A percentile compares a stretch with the other conserved stretches of the same genome.
phyloP scores from a whole-genome alignment of 2,329 filamentous ascomycete species.

The Colletotrichum tropicale region DNA sequence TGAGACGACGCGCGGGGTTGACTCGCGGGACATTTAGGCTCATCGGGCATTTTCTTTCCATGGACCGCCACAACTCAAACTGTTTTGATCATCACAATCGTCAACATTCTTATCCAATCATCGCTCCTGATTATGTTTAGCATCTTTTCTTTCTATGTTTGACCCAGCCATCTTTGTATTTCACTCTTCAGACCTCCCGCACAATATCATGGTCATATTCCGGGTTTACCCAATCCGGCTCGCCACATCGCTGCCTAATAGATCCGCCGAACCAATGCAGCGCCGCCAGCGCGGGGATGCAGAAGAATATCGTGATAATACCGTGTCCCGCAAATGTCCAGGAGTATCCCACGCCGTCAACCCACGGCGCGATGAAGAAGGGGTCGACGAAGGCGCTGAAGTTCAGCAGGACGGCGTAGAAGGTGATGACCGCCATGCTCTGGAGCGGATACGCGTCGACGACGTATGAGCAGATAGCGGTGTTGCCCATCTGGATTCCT shows the following conservation, averaged over 20 bases:
- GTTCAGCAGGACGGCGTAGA: slow-evolving; percentile 59
- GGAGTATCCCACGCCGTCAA: slow-evolving; percentile 47
- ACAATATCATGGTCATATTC: slow-evolving; percentile 33
- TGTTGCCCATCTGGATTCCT: slow-evolving; percentile 63
- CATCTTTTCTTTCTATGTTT: neutral
- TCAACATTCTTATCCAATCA: rapidly evolving
- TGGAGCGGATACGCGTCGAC: slow-evolving; percentile 61
- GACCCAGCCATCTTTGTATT: neutral
- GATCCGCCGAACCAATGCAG: slow-evolving; percentile 44
- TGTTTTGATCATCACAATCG: neutral
- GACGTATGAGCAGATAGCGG: slow-evolving; percentile 54
- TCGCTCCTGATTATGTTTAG: neutral
- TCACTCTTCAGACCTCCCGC: neutral
- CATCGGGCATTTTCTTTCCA: neutral
- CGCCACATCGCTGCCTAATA: slow-evolving; percentile 37
- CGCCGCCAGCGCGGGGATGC: slow-evolving; percentile 37
- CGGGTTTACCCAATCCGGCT: slow-evolving; percentile 50
- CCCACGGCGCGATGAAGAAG: slow-evolving; percentile 57
- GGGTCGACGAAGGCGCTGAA: slow-evolving; percentile 48
- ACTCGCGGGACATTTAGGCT: neutral
- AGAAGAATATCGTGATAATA: slow-evolving; percentile 46
- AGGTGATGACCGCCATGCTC: slow-evolving; percentile 57
- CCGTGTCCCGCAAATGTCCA: slow-evolving; percentile 56
- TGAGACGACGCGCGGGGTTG: neutral
- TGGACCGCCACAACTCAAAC: neutral